phyloP scores from a whole-genome alignment of 2,329 filamentous ascomycete genomes.

The Botryotinia globosa region DNA sequence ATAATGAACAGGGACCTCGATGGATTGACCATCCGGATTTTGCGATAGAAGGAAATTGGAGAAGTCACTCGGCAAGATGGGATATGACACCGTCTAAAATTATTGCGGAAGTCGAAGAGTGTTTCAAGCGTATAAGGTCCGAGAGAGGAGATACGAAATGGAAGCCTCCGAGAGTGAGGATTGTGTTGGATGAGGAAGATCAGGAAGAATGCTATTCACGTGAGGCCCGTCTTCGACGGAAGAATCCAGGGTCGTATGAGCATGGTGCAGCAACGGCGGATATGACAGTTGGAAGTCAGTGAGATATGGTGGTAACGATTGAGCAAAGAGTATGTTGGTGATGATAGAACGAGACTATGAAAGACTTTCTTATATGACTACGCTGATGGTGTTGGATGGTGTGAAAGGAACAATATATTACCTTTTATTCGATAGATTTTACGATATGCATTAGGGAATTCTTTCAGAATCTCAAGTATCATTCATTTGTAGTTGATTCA shows the following conservation, averaged over 20 bases:
- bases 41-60: not conserved
- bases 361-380: too few relatives aligned
- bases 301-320: not conserved
- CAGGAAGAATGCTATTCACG: not conserved
- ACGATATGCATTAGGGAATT: not conserved
- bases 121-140: not conserved
- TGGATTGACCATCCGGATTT: slow-evolving; percentile 5
- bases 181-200: slow-evolving; percentile 2
- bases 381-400: accelerated
- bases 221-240: not conserved
- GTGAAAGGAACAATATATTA: not conserved
- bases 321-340: not conserved
- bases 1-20: not conserved
- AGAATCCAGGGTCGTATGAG: not conserved
- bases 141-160: not conserved
- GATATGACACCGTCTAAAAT: not conserved
- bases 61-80: not conserved
- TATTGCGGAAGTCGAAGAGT: not conserved
- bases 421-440: not conserved
- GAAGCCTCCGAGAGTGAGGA: not conserved
- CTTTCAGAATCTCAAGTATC: not conserved
- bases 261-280: not conserved
- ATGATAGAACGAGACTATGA: not conserved
- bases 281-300: not conserved
- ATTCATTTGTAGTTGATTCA: accelerated